These are phyloP conservation scores for Penstemon eatonii DNA, from an alignment of 257 asterid species.

Conservation along the genomic window DNA sequence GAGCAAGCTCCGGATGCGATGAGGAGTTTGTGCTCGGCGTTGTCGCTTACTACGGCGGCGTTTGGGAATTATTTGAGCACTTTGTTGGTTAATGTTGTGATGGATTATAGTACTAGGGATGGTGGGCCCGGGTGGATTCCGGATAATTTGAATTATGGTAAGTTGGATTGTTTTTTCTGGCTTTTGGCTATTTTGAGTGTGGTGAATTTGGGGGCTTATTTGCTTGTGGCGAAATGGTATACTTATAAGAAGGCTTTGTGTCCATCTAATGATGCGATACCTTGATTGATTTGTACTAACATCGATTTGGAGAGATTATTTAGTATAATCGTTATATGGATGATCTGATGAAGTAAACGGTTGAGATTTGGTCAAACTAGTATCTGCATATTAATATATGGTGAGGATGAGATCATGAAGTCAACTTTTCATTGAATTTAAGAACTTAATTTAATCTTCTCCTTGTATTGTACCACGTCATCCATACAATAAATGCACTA, in stretches of 20 bases:
- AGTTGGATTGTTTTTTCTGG: constrained; percentile 58
- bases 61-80: constrained; percentile 61
- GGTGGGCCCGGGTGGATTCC: constrained; percentile 70
- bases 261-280: neutral
- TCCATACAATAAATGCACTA: no score
- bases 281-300: neutral
- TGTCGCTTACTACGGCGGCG: constrained; percentile 59
- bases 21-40: constrained; percentile 62
- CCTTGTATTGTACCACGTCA: no score
- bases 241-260: constrained; percentile 32
- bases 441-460: no score
- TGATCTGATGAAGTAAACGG: no score
- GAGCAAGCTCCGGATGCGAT: constrained; percentile 72
- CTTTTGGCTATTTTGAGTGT: constrained; percentile 62
- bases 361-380: no score
- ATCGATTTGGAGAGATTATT: no score
- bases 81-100: constrained; percentile 47
- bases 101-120: constrained; percentile 43
- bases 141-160: constrained; percentile 60
- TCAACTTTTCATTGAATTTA: no score
- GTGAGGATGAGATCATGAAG: no score
- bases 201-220: constrained; percentile 48
- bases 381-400: no score
- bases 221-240: constrained; percentile 48
- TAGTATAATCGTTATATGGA: no score